Conservation (phyloP, 257 asterid species). For the Linderniella brevidens region DNA sequence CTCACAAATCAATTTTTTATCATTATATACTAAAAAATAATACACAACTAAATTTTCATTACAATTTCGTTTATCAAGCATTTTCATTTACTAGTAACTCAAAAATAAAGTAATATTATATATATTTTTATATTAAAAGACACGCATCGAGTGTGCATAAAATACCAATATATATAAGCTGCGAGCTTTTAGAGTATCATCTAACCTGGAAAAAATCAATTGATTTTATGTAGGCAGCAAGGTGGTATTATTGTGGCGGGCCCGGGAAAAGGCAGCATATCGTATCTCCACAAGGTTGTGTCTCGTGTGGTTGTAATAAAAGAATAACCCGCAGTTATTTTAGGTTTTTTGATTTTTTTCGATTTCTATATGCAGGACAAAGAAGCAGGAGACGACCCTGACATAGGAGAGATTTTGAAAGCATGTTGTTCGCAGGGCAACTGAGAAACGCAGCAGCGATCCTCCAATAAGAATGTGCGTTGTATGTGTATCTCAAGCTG, state of each 20-base stretch:
- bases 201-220: not conserved
- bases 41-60: no score
- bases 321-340: not conserved
- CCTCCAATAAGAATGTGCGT: not conserved
- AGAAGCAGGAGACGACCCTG: constrained; percentile 93
- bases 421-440: constrained; percentile 43
- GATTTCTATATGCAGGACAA: constrained; percentile 41
- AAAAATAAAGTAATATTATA: no score
- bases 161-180: no score
- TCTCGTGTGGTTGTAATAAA: constrained; percentile 1
- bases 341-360: not conserved
- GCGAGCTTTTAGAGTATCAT: not conserved
- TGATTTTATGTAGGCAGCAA: constrained; percentile 55
- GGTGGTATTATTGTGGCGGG: constrained; percentile 95
- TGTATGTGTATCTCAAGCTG: no score
- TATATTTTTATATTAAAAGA: no score
- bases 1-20: no score
- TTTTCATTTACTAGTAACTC: no score
- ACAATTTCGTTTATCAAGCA: no score
- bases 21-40: no score
- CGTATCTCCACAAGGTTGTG: constrained; percentile 69
- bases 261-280: constrained; percentile 68
- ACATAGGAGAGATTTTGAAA: constrained; percentile 45
- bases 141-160: no score
- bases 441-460: constrained; percentile 12